Base-by-base conservation (phyloP, 2,329 filamentous ascomycete genomes). In the Scedosporium boydii region DNA sequence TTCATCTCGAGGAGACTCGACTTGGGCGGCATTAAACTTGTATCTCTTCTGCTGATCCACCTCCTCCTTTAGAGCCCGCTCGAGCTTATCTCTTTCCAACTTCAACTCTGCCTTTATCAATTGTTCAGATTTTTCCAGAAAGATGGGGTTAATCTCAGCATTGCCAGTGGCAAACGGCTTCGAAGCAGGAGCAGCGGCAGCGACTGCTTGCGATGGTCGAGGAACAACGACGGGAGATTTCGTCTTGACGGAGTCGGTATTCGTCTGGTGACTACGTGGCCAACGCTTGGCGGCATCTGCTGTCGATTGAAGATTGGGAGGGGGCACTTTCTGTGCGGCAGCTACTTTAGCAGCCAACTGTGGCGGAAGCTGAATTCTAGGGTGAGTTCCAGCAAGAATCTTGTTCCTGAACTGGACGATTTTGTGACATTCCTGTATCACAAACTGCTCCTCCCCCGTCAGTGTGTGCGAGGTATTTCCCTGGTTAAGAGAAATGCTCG, bases 51-150 rank as follows among this genome's bases (percentile, higher is more conserved):
- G 62, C 6, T 56, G 34, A 64, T 93, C 89, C 68, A 89, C 76
- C 73, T 96, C 89, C 61, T 96, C 89, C 73, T 85, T 87, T 68
- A 98, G 75, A 42, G 81, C 77, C 67, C 87, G 86, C 75, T 98
- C 95, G 69, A 97, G 79, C 66, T 89, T 85, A 74, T 93, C 86
- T 65, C 93, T 86, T 75, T 91, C 90, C 66, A 93, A 76, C 71
- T 89, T 85, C 65, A 91, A 78, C 75, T 96, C 91, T 70, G 91
- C 91, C 76, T 86, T 89, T 71, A 95, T 86, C 67, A 96, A 80
- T 71, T 90, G 86, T 71, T 91, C 89, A 68, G 92, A 93, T 75
- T 96, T 96, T 71, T 90, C 88, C 73, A 96, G 81, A 68, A 96
- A 81, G 65, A 96, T 86, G 59, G 91, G 90, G 73, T 96, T 86